These are phyloP conservation scores for Diaporthe sp. DNA, from an alignment of 2,329 filamentous ascomycete species.

Conservation along the genomic window DNA sequence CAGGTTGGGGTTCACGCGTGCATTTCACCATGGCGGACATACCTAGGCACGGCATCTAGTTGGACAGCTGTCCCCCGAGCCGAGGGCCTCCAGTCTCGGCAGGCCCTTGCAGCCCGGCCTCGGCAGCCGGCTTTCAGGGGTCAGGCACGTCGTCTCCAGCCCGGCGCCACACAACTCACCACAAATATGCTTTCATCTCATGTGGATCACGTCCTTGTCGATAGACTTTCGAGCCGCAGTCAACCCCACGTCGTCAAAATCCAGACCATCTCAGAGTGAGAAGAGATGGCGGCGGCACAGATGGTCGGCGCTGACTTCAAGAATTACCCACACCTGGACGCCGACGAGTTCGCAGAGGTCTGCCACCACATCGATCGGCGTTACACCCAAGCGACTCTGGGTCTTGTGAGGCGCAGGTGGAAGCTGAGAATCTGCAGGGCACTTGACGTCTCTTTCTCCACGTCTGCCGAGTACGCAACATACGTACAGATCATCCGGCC, in stretches of 20 bases:
- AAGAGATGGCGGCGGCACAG: conserved; percentile 21
- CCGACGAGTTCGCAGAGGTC: conserved; percentile 74
- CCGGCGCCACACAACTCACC: conserved; percentile 14
- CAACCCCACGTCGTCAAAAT: conserved; percentile 5
- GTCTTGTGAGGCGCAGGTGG: conserved; percentile 67
- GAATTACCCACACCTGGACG: conserved; percentile 73
- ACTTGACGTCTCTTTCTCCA: conserved; percentile 60
- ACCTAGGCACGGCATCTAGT: background rate
- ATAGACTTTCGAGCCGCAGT: conserved; percentile 9
- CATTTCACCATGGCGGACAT: background rate
- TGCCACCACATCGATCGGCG: conserved; percentile 74
- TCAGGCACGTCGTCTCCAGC: background rate
- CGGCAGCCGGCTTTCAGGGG: background rate
- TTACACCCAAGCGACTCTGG: conserved; percentile 72
- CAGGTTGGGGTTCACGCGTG: background rate
- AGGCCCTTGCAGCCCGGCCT: conserved; percentile 13
- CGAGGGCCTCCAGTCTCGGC: background rate
- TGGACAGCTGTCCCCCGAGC: conserved; percentile 29
- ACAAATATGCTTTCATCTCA: conserved; percentile 24
- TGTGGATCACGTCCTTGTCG: background rate
- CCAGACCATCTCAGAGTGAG: background rate
- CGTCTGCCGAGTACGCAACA: conserved; percentile 62
- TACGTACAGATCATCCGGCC: conserved; percentile 71
- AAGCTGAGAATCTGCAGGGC: conserved; percentile 67
- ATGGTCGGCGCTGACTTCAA: conserved; percentile 55